Percentiles rank a stretch among this genome's conserved stretches.
phyloP scores from a whole-genome alignment of 2,329 filamentous ascomycete genomes.

The Fusarium sp. region DNA sequence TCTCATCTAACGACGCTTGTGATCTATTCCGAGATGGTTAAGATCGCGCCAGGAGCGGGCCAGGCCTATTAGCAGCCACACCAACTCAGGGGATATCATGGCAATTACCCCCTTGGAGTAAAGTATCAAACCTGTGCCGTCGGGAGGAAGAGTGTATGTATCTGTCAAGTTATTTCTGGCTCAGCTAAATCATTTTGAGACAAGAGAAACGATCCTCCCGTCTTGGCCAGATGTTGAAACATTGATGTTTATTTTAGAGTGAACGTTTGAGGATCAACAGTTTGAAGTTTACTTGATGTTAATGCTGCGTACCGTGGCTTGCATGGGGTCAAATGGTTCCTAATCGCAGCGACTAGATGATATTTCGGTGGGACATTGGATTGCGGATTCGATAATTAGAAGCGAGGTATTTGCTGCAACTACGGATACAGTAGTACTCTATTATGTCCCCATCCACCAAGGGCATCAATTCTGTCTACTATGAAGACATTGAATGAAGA shows the following conservation, averaged over 20 bases:
- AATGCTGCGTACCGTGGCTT: neutral
- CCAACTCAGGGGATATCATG: constrained; percentile 38
- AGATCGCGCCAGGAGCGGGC: constrained; percentile 31
- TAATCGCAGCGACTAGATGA: constrained; percentile 3
- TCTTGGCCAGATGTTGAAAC: constrained; percentile 13
- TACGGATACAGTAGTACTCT: neutral
- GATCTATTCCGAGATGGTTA: neutral
- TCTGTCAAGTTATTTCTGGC: constrained; percentile 1
- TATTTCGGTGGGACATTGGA: constrained; percentile 20
- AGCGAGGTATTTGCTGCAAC: constrained; percentile 1
- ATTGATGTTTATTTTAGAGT: neutral
- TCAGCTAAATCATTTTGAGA: constrained; percentile 10
- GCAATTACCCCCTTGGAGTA: constrained; percentile 3
- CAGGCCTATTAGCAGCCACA: constrained; percentile 37
- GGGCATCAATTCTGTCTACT: neutral
- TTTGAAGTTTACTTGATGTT: neutral
- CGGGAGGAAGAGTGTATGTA: neutral
- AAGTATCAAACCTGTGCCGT: constrained; percentile 12
- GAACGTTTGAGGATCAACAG: neutral
- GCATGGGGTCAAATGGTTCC: neutral
- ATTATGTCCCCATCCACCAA: neutral
- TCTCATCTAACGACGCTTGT: constrained; percentile 11
- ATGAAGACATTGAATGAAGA: neutral
- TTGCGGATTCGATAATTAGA: constrained; percentile 24
- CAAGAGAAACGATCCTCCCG: constrained; percentile 5